Percentiles rank a stretch among this genome's conserved stretches.
Evolutionary conservation across 768 basidiomycete species (phyloP).

Genomic region (Lentinula aciculospora): DNA sequence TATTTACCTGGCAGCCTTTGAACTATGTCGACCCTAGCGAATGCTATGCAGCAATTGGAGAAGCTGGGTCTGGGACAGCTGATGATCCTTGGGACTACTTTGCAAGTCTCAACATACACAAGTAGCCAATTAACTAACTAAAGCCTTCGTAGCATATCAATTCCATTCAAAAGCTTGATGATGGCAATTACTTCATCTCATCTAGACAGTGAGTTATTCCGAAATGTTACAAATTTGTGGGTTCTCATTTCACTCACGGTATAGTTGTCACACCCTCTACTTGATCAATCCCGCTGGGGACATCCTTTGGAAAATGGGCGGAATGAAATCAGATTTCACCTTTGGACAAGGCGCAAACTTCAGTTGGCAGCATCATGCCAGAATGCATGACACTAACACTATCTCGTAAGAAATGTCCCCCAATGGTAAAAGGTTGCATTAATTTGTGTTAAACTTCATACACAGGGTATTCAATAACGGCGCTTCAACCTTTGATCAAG

Average conservation of each 20-base stretch:
- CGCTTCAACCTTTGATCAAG: not conserved
- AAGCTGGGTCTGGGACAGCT: not conserved
- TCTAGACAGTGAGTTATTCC: not conserved
- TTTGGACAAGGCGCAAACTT: constrained; percentile 10
- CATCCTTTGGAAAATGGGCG: constrained; percentile 16
- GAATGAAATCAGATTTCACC: constrained; percentile 13
- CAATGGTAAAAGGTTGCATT: too few species aligned
- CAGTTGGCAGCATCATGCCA: constrained; percentile 16
- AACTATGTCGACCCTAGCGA: constrained; percentile 1
- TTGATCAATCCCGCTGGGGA: constrained; percentile 11
- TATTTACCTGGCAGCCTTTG: constrained; percentile 1
- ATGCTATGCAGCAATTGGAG: constrained; percentile 1
- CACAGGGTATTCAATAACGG: constrained; percentile 4
- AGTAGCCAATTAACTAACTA: not conserved
- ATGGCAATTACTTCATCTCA: constrained; percentile 14
- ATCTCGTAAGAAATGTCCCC: too few species aligned
- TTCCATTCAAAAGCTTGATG: constrained; percentile 9
- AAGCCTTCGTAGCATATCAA: not conserved
- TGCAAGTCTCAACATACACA: not conserved
- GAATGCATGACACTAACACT: not conserved
- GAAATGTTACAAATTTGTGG: not conserved
- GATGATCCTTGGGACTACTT: constrained; percentile 7
- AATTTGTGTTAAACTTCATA: not conserved
- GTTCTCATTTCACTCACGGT: not conserved
- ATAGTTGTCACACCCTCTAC: constrained; percentile 12